Conservation (phyloP, 31 red algal species). For the Endocladia muricata region DNA sequence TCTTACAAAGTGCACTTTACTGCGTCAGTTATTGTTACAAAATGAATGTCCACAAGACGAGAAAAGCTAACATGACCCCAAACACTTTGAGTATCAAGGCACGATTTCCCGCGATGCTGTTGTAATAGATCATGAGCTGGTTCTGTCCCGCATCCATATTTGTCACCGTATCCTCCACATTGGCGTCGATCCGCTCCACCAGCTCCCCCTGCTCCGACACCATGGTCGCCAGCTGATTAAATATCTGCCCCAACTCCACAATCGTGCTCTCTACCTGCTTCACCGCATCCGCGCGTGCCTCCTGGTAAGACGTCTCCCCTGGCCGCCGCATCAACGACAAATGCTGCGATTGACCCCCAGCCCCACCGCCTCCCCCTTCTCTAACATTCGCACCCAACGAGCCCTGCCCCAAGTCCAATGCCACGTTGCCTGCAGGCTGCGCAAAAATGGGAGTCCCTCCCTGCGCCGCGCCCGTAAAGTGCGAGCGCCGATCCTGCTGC, state of each 20-base stretch:
- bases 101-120: slow-evolving; percentile 87
- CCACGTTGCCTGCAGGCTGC: slow-evolving; percentile 43
- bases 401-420: slow-evolving; percentile 80
- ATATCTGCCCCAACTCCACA: slow-evolving; percentile 98
- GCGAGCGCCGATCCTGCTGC: slow-evolving; percentile 78
- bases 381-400: slow-evolving; percentile 63
- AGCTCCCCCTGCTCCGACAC: slow-evolving; percentile 98
- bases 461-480: slow-evolving; percentile 63
- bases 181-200: slow-evolving; percentile 98
- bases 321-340: slow-evolving; percentile 39
- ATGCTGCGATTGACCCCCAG: slow-evolving; percentile 4
- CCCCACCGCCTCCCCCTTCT: not conserved
- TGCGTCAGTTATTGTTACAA: slow-evolving; percentile 26
- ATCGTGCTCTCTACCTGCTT: slow-evolving; percentile 95
- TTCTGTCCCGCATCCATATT: slow-evolving; percentile 91
- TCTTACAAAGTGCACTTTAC: not conserved
- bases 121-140: slow-evolving; percentile 92
- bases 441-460: slow-evolving; percentile 41
- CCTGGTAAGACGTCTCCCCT: slow-evolving; percentile 67
- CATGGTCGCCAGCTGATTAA: slow-evolving; percentile 98
- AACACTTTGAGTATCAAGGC: slow-evolving; percentile 97
- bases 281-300: slow-evolving; percentile 87
- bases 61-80: slow-evolving; percentile 78
- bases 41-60: slow-evolving; percentile 95
- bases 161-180: slow-evolving; percentile 85